phyloP scores from a whole-genome alignment of 169 alveolate genomes.

The Plasmodium blacklocki region DNA sequence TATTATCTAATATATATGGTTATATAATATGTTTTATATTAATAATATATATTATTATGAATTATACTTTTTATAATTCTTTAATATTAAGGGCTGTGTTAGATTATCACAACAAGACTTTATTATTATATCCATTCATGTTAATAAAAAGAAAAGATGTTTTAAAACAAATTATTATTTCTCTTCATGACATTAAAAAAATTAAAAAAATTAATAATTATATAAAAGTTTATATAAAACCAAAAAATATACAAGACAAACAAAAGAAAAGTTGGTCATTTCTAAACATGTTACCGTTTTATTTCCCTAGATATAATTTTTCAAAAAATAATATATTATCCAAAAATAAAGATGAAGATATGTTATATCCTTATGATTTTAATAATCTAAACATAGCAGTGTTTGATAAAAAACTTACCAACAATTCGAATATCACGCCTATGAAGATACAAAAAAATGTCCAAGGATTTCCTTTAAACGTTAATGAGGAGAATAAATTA shows the following conservation, averaged over 20 bases:
- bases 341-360: neutral
- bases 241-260: neutral
- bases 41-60: constrained; percentile 3
- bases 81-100: constrained; percentile 67
- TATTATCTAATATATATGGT: constrained; percentile 18
- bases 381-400: constrained; percentile 44
- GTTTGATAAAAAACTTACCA: neutral
- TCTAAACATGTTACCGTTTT: constrained; percentile 14
- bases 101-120: constrained; percentile 28
- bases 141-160: constrained; percentile 2
- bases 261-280: neutral
- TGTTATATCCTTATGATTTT: constrained; percentile 56
- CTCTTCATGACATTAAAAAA: constrained; percentile 36
- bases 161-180: constrained; percentile 60
- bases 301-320: constrained; percentile 37
- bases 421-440: neutral
- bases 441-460: constrained; percentile 21
- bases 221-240: constrained; percentile 35
- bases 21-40: constrained; percentile 9
- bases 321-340: constrained; percentile 12
- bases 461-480: constrained; percentile 36
- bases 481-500: constrained; percentile 28
- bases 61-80: constrained; percentile 19
- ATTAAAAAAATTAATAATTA: constrained; percentile 18
- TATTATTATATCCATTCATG: constrained; percentile 52